phyloP scores from a whole-genome alignment of 768 basidiomycete species.

The Tylopilus plumbeoviolaceoides region DNA sequence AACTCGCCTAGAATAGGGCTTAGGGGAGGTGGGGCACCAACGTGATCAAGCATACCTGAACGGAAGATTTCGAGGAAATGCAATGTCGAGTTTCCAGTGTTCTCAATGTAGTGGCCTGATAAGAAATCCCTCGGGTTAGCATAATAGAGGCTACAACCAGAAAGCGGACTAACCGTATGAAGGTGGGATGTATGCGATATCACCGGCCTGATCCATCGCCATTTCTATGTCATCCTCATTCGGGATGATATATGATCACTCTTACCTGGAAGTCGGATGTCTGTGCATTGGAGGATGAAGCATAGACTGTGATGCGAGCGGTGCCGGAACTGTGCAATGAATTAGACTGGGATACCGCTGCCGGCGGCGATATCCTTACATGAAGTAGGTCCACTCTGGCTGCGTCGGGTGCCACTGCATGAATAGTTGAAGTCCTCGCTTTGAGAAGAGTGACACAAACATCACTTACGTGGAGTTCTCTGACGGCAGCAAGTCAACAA shows the following conservation, averaged over 20 bases:
- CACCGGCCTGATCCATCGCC: slow-evolving; percentile 27
- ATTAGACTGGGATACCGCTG: slow-evolving; percentile 1
- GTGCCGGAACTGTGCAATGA: slow-evolving; percentile 30
- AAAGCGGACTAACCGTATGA: slow-evolving; percentile 19
- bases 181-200: slow-evolving; percentile 24
- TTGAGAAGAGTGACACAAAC: background rate
- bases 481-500: slow-evolving; percentile 6
- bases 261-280: slow-evolving; percentile 44
- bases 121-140: background rate
- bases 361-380: slow-evolving; percentile 23
- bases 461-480: slow-evolving; percentile 44
- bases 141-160: background rate
- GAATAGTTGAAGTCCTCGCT: background rate
- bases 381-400: slow-evolving; percentile 44
- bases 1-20: slow-evolving; percentile 32
- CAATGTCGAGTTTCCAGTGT: slow-evolving; percentile 56
- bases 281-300: slow-evolving; percentile 35
- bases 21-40: too few species aligned
- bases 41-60: slow-evolving; percentile 33
- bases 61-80: slow-evolving; percentile 61
- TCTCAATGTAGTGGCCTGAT: slow-evolving; percentile 66
- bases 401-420: slow-evolving; percentile 49
- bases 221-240: background rate
- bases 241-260: background rate
- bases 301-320: slow-evolving; percentile 42